Percentiles rank a stretch among this genome's conserved stretches.
Evolutionary conservation across 1,284 basidiomycete genomes (phyloP).

Genomic region (Cryptococcus floricola): DNA sequence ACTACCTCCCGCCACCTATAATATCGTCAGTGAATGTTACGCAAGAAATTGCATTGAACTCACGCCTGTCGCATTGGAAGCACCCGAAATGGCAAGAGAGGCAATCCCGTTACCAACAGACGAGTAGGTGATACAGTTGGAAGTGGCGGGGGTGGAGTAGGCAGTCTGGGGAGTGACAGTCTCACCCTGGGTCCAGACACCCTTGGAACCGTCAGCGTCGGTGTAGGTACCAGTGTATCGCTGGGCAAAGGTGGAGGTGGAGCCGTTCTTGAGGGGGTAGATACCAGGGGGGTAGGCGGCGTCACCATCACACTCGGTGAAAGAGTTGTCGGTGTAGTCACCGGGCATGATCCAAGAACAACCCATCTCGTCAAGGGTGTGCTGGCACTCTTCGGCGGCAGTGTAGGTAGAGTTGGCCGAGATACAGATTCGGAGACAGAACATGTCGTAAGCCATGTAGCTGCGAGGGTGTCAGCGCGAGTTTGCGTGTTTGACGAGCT

Average conservation of each 20-base stretch:
- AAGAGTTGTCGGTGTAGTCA: slow-evolving; percentile 49
- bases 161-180: slow-evolving; percentile 44
- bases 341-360: slow-evolving; percentile 52
- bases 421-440: slow-evolving; percentile 51
- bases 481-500: background rate
- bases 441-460: slow-evolving; percentile 49
- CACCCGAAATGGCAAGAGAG: slow-evolving; percentile 20
- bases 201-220: slow-evolving; percentile 19
- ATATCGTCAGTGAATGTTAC: too few species aligned
- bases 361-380: slow-evolving; percentile 50
- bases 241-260: slow-evolving; percentile 49
- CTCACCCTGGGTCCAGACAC: slow-evolving; percentile 42
- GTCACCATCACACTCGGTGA: slow-evolving; percentile 50
- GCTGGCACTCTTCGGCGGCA: slow-evolving; percentile 43
- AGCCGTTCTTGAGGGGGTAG: slow-evolving; percentile 42
- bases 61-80: slow-evolving; percentile 2
- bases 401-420: slow-evolving; percentile 44
- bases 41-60: background rate
- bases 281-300: slow-evolving; percentile 48
- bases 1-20: slow-evolving; percentile 5
- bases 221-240: slow-evolving; percentile 50
- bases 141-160: slow-evolving; percentile 44
- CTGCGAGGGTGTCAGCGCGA: slow-evolving; percentile 18
- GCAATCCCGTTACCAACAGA: slow-evolving; percentile 40
- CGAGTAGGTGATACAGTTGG: slow-evolving; percentile 48